Base-by-base conservation (phyloP, 164 flowering plant species). In the Tinospora cordifolia region DNA sequence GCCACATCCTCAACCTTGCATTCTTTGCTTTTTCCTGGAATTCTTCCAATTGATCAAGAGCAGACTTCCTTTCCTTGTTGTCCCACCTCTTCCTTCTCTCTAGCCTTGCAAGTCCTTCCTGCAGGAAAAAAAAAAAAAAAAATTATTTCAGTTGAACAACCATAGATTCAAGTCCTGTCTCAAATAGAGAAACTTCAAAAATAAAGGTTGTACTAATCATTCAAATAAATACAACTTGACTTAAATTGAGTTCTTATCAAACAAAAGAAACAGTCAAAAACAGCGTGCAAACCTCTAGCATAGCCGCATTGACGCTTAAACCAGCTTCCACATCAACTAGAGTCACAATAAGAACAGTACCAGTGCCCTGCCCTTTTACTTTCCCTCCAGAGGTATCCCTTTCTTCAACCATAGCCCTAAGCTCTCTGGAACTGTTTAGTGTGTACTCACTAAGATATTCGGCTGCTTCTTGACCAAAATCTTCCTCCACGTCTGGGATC, bases 321-420 rank as follows among this genome's bases (percentile, higher is more conserved):
- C 85, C 92, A 70, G 84, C 80, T 71, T 91, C 90, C n/a, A 72
- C 82, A 69, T 85, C 92, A 27, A 86, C 79, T 69, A 95, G 79
- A 26, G 88, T 90, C 3, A 95, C 97, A 63, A 79, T 49, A 27
- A 88, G 84, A 17, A 87, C 71, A 0, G 88, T 73, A n/a, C 99
- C 98, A 70, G 94, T 92, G 74, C 98, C 98, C 82, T 91, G 97
- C 21, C 99, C 99, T 78, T 87, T 92, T 2, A 81, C 84, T 79
- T 91, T 92, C 47, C 99, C 99, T 58, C 92, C 96, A 3, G 98
- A 88, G 14, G 86, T 69, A 78, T 95, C 99, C 73, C 83, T 83
- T 24, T 91, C 98, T 71, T 91, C 99, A 39, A 95, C 77, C 76
- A 73, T 76, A 34, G 94, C 97, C 76, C 75, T 83, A 54, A 95